A percentile compares a stretch with the other conserved stretches of the same genome.
phyloP scores from a whole-genome alignment of 2,329 filamentous ascomycete genomes.

The Pseudovirgaria hyperparasitica region DNA sequence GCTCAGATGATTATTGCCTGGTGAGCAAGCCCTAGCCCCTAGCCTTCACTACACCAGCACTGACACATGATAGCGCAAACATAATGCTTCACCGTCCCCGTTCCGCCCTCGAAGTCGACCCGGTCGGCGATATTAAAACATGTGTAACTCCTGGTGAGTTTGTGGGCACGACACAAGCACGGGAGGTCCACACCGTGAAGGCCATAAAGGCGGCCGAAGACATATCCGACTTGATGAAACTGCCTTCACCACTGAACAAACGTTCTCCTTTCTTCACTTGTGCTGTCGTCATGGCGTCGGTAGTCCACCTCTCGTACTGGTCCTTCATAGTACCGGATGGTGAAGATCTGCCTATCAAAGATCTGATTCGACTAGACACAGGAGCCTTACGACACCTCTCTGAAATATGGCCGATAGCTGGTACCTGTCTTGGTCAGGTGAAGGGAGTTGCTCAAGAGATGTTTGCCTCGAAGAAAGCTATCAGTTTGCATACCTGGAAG shows the following conservation, averaged over 20 bases:
- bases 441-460: constrained; percentile 70
- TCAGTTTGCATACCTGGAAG: constrained; percentile 27
- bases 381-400: constrained; percentile 58
- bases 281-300: constrained; percentile 26
- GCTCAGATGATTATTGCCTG: constrained; percentile 62
- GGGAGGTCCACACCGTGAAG: constrained; percentile 62
- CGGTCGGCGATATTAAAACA: constrained; percentile 37
- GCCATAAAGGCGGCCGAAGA: constrained; percentile 68
- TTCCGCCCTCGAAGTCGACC: constrained; percentile 23
- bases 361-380: constrained; percentile 67
- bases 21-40: constrained; percentile 4
- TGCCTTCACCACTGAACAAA: constrained; percentile 56
- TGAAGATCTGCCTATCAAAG: constrained; percentile 54
- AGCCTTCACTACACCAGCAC: neutral
- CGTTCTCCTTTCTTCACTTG: constrained; percentile 44
- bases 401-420: constrained; percentile 60
- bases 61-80: constrained; percentile 14
- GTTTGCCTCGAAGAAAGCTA: constrained; percentile 29
- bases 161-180: constrained; percentile 36
- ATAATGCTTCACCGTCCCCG: constrained; percentile 32
- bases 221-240: constrained; percentile 60
- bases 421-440: constrained; percentile 58
- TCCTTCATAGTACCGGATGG: constrained; percentile 36
- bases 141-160: constrained; percentile 47
- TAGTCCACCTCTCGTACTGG: constrained; percentile 53